phyloP scores from a whole-genome alignment of 805 yeast genomes.

The Candida methanosorbosa region DNA sequence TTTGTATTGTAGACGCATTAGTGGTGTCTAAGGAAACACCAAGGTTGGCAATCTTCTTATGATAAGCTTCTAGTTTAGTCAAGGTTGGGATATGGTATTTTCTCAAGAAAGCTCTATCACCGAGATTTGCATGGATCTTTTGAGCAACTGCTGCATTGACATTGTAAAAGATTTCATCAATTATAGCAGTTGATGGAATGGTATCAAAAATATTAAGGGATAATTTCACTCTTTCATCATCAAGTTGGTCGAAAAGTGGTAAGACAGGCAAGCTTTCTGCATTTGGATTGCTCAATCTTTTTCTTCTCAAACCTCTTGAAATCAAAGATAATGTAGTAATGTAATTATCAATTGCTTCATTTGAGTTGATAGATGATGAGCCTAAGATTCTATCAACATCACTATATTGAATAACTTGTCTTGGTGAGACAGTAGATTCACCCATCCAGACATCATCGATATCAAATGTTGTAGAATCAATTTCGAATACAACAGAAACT shows the following conservation, averaged over 20 bases:
- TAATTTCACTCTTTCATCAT: constrained; percentile 73
- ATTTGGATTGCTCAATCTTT: constrained; percentile 44
- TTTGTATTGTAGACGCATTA: constrained; percentile 60
- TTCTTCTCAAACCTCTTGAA: constrained; percentile 62
- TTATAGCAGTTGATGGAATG: constrained; percentile 43
- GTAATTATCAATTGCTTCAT: constrained; percentile 54
- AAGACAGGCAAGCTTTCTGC: constrained; percentile 44
- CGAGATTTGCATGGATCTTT: constrained; percentile 62
- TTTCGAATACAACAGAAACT: constrained; percentile 69
- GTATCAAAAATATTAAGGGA: constrained; percentile 66
- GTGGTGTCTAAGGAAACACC: constrained; percentile 69
- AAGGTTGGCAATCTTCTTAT: constrained; percentile 56
- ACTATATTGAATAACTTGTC: constrained; percentile 42
- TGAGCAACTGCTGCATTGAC: constrained; percentile 85
- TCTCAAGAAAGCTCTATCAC: constrained; percentile 76
- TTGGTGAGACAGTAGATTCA: constrained; percentile 62
- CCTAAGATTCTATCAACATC: constrained; percentile 45
- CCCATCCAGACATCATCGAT: constrained; percentile 72
- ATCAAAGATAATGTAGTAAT: constrained; percentile 55
- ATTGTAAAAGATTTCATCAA: constrained; percentile 70
- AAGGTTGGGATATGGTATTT: constrained; percentile 81
- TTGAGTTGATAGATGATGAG: constrained; percentile 20
- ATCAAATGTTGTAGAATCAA: constrained; percentile 64
- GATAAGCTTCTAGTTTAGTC: constrained; percentile 72
- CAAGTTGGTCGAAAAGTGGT: constrained; percentile 69